Evolutionary conservation across 1,284 basidiomycete genomes (phyloP).

Genomic region (Ganoderma meredithae): DNA sequence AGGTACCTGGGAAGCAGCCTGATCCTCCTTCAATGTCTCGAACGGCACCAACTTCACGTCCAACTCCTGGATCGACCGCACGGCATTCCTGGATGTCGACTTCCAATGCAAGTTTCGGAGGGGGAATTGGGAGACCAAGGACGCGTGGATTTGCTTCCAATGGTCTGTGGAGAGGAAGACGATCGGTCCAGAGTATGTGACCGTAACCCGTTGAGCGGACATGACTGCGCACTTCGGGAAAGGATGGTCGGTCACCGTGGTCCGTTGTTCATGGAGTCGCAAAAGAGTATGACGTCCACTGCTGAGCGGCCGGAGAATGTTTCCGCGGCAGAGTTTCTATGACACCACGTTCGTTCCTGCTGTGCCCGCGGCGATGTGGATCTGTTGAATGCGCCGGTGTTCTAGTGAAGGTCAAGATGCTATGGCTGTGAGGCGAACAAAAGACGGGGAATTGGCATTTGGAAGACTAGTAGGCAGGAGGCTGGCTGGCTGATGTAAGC

Average conservation of each 20-base stretch:
- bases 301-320: slow-evolving; percentile 5
- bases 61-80: slow-evolving; percentile 90
- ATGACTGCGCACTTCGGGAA: slow-evolving; percentile 28
- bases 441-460: background rate
- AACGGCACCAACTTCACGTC: slow-evolving; percentile 77
- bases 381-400: background rate
- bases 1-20: slow-evolving; percentile 74
- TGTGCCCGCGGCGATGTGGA: background rate
- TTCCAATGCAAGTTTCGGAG: slow-evolving; percentile 94
- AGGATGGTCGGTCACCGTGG: background rate
- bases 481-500: background rate
- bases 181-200: slow-evolving; percentile 72
- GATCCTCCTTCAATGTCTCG: slow-evolving; percentile 75
- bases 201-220: slow-evolving; percentile 54
- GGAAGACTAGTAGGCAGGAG: background rate
- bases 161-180: slow-evolving; percentile 70
- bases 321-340: background rate
- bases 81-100: slow-evolving; percentile 67
- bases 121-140: slow-evolving; percentile 79
- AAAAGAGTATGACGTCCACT: background rate
- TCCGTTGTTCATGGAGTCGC: background rate
- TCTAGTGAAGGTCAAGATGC: background rate
- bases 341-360: background rate
- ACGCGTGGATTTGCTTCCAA: slow-evolving; percentile 74
- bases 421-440: background rate